Base-by-base conservation (phyloP, 164 flowering plant species). In the Buxus sempervirens region DNA sequence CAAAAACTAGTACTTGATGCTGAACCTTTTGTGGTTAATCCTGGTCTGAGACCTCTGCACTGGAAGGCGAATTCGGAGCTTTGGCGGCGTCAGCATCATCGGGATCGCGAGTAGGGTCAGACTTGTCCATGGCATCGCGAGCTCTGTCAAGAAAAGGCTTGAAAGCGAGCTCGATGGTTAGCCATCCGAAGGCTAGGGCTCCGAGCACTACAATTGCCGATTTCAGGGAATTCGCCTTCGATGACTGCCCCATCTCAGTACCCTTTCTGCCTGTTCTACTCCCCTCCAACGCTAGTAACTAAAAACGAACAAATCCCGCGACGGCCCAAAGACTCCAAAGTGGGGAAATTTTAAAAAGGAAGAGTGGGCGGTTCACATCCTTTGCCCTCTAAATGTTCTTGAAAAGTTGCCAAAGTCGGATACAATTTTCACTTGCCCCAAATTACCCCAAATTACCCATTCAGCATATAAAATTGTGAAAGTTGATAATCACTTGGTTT, bases 181-280 rank as follows among this genome's bases (percentile, higher is more conserved):
- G 61, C 97, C 96, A 91, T 42, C 85, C 90, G 18, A 79, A 70
- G 15, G 89, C 89, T 45, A 91, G 62, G 58, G 93, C 97, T 56
- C 87, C 88, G 49, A 83, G 21, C 20, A 89, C 86, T 22, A 85
- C 79, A 5, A 74, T 62, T 9, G 85, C 88, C 58, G 86, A 76
- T 72, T 84, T 86, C 72, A 76, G 18, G 1, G 85, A 26, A 20
- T 62, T 78, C 53, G 61, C 41, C 48, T 51, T 75, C 48, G 66
- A 54, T 55, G 82, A 62, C 65, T 62, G 62, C 49, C 45, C 72
- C 78, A 81, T 73, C 62, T 24, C 54, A 26, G 32, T 49, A 18
- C 56, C 19, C 23, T 57, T 8, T 21, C 10, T 23, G 2, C 15
- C 10, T 51, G 28, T 38, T 26, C 23, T 53, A 53, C 58, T 68